Evolutionary conservation across 805 yeast species (phyloP).

Genomic region (Tetrapisispora phaffii): DNA sequence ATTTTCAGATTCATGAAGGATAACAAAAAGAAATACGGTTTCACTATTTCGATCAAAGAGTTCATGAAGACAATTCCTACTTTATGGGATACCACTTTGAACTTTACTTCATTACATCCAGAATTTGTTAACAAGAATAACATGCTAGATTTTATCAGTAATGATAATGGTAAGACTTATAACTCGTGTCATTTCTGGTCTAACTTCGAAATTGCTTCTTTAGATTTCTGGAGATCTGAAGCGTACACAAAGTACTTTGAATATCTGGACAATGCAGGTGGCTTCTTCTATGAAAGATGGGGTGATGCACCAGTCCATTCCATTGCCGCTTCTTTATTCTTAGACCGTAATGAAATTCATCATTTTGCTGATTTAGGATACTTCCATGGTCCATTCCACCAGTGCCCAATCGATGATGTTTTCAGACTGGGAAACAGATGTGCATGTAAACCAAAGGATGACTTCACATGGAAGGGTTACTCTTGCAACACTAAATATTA

Average conservation of each 20-base stretch:
- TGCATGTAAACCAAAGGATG: constrained; percentile 61
- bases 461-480: constrained; percentile 62
- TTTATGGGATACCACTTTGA: constrained; percentile 64
- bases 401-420: constrained; percentile 62
- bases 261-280: constrained; percentile 60
- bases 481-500: constrained; percentile 58
- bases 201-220: constrained; percentile 69
- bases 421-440: constrained; percentile 53
- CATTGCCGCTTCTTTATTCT: constrained; percentile 65
- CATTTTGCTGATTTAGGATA: constrained; percentile 77
- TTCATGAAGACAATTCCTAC: constrained; percentile 63
- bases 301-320: constrained; percentile 88
- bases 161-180: constrained; percentile 61
- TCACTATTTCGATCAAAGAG: constrained; percentile 66
- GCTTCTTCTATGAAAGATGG: constrained; percentile 85
- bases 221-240: constrained; percentile 63
- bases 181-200: constrained; percentile 88
- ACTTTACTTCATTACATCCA: constrained; percentile 53
- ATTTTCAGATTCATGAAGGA: constrained; percentile 73
- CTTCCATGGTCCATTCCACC: constrained; percentile 61
- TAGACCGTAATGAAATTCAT: constrained; percentile 54
- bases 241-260: constrained; percentile 62
- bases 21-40: constrained; percentile 63
- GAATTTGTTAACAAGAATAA: constrained; percentile 50
- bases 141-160: constrained; percentile 60